Conservation (phyloP, 2,329 filamentous ascomycete genomes). For the Fusarium pseudonygamai region DNA sequence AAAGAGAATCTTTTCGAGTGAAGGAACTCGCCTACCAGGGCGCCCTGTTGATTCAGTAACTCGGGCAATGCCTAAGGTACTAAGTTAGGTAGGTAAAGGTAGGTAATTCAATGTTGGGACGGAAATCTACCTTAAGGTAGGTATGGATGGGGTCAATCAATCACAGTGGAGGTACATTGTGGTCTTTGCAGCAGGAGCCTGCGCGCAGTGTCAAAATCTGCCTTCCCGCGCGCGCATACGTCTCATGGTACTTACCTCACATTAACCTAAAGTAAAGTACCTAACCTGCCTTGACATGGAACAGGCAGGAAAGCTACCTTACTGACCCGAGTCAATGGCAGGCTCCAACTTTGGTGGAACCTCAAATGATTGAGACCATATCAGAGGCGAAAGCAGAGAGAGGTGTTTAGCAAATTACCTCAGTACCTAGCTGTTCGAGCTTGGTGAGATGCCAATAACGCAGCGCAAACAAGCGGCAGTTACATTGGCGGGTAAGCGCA, state of each 20-base stretch:
- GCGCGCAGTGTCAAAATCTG: conserved; percentile 3
- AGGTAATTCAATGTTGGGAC: neutral
- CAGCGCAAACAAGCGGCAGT: conserved; percentile 16
- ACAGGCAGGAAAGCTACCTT: neutral
- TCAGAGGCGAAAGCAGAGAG: neutral
- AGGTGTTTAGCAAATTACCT: neutral
- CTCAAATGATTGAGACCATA: neutral
- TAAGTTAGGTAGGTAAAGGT: neutral
- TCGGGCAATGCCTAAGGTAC: conserved; percentile 9
- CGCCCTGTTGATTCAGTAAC: neutral
- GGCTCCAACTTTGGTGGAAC: conserved; percentile 1
- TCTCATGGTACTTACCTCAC: neutral
- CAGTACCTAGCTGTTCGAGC: neutral
- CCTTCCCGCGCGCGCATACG: neutral
- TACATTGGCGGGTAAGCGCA: neutral
- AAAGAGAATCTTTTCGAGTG: neutral
- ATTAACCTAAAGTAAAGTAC: too few species aligned
- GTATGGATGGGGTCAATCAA: conserved; percentile 21
- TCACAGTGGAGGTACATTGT: conserved; percentile 15
- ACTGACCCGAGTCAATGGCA: conserved; percentile 4
- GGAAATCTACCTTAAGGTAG: neutral
- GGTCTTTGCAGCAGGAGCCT: conserved; percentile 18
- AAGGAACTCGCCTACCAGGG: neutral
- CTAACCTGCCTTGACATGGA: neutral
- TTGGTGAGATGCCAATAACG: neutral